Conservation (phyloP, 2,329 filamentous ascomycete species). For the Lachnellula arida region DNA sequence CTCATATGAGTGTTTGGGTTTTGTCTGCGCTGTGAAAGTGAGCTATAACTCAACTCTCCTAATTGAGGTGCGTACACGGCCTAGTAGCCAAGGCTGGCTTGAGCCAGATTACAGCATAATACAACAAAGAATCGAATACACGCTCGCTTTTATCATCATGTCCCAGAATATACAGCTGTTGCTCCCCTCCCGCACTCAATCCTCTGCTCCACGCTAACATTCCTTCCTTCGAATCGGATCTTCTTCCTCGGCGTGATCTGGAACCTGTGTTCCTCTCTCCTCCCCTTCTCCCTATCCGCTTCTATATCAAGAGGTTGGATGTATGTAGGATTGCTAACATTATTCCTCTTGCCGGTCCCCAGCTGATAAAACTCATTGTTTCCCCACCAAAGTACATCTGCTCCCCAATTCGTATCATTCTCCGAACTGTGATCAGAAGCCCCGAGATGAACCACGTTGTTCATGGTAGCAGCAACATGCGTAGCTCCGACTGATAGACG, state of each 20-base stretch:
- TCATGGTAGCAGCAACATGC: slow-evolving; percentile 78
- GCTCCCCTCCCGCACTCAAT: slow-evolving; percentile 82
- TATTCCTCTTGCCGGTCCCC: slow-evolving; percentile 84
- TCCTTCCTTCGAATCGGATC: slow-evolving; percentile 64
- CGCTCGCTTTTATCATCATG: slow-evolving; percentile 13
- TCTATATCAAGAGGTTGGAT: slow-evolving; percentile 70
- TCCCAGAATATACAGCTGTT: slow-evolving; percentile 74
- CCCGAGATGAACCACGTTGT: slow-evolving; percentile 67
- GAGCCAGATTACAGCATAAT: not conserved
- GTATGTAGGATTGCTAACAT: slow-evolving; percentile 69
- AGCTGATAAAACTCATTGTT: slow-evolving; percentile 93
- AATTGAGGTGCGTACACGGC: slow-evolving; percentile 1
- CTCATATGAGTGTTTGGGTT: not conserved
- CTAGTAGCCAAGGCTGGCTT: not conserved
- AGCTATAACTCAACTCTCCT: not conserved
- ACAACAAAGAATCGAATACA: not conserved
- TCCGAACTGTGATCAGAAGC: slow-evolving; percentile 41
- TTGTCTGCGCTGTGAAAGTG: not conserved
- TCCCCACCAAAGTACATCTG: slow-evolving; percentile 89
- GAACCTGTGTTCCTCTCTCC: slow-evolving; percentile 67
- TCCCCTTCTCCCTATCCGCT: slow-evolving; percentile 55
- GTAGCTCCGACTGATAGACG: slow-evolving; percentile 71
- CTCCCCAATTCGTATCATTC: slow-evolving; percentile 81
- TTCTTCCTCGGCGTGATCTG: slow-evolving; percentile 75
- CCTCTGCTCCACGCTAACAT: slow-evolving; percentile 74